Percentiles rank a stretch among this genome's conserved stretches.
Evolutionary conservation across 192 early-diverging fungal species (phyloP).

Genomic region (Backusella tarrabulga): DNA sequence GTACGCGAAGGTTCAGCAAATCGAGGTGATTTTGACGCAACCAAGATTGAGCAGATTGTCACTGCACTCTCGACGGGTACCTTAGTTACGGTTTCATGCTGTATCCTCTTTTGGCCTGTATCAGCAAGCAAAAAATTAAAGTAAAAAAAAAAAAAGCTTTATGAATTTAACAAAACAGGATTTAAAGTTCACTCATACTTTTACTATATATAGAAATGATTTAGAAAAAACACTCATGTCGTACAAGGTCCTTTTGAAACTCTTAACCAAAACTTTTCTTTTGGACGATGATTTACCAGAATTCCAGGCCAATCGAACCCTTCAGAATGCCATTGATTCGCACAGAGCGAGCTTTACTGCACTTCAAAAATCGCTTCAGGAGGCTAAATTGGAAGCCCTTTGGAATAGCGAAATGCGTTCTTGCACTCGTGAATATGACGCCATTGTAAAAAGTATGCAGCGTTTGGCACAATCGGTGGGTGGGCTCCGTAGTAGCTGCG

Average conservation of each 20-base stretch:
- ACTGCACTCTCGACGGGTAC: slow-evolving; percentile 41
- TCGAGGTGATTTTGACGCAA: slow-evolving; percentile 40
- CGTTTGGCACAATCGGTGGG: slow-evolving; percentile 67
- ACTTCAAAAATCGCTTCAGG: slow-evolving; percentile 54
- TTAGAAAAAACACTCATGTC: slow-evolving; percentile 55
- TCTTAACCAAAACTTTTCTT: slow-evolving; percentile 65
- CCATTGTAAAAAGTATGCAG: slow-evolving; percentile 57
- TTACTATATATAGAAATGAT: slow-evolving; percentile 40
- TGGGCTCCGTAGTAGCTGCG: slow-evolving; percentile 68
- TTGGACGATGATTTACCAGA: slow-evolving; percentile 52
- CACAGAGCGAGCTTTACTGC: slow-evolving; percentile 61
- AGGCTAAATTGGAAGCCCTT: slow-evolving; percentile 51
- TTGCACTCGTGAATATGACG: slow-evolving; percentile 40
- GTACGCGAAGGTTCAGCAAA: slow-evolving; percentile 45
- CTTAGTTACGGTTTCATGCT: slow-evolving; percentile 36
- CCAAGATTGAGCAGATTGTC: slow-evolving; percentile 41
- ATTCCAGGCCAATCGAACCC: slow-evolving; percentile 46
- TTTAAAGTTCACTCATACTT: not conserved
- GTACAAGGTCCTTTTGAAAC: slow-evolving; percentile 55
- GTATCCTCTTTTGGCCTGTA: slow-evolving; percentile 51
- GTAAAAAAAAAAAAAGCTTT: slow-evolving; percentile 29
- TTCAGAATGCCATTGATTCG: slow-evolving; percentile 57
- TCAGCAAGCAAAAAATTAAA: slow-evolving; percentile 51
- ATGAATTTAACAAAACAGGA: not conserved
- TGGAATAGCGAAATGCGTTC: slow-evolving; percentile 48